Evolutionary conservation across 805 yeast species (phyloP).

Genomic region (Ogataea polymorpha): DNA sequence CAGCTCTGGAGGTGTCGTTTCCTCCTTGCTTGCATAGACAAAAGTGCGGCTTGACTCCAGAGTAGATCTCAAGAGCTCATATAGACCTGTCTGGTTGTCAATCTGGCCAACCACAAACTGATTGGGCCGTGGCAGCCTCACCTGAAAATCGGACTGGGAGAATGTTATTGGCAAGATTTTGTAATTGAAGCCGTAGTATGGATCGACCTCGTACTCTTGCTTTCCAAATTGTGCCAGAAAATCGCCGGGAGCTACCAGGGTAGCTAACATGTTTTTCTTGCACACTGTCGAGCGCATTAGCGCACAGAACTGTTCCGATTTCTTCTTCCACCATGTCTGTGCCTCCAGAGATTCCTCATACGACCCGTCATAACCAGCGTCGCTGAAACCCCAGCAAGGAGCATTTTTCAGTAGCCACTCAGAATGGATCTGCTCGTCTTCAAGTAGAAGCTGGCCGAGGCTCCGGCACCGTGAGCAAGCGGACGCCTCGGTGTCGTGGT

Average conservation of each 20-base stretch:
- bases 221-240: slow-evolving; percentile 2
- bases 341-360: slow-evolving; percentile 33
- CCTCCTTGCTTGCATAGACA: slow-evolving; percentile 33
- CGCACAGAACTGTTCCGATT: slow-evolving; percentile 36
- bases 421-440: slow-evolving; percentile 30
- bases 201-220: slow-evolving; percentile 30
- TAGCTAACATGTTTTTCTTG: slow-evolving; percentile 32
- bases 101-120: slow-evolving; percentile 36
- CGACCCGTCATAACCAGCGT: slow-evolving; percentile 25
- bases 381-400: slow-evolving; percentile 30
- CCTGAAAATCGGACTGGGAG: background rate
- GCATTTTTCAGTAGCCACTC: slow-evolving; percentile 44
- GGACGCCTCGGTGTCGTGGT: slow-evolving; percentile 35
- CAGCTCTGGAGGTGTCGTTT: slow-evolving; percentile 36
- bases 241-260: slow-evolving; percentile 32
- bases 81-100: slow-evolving; percentile 22
- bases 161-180: slow-evolving; percentile 8
- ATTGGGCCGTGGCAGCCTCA: slow-evolving; percentile 32
- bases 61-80: slow-evolving; percentile 17
- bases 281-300: slow-evolving; percentile 33
- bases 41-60: slow-evolving; percentile 32
- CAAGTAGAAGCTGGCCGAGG: slow-evolving; percentile 39
- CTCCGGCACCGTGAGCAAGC: slow-evolving; percentile 49
- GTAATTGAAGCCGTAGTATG: slow-evolving; percentile 45
- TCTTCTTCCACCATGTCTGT: slow-evolving; percentile 41